Base-by-base conservation (phyloP, 1,139 yeast species). In the Hyphopichia khmerensis region DNA sequence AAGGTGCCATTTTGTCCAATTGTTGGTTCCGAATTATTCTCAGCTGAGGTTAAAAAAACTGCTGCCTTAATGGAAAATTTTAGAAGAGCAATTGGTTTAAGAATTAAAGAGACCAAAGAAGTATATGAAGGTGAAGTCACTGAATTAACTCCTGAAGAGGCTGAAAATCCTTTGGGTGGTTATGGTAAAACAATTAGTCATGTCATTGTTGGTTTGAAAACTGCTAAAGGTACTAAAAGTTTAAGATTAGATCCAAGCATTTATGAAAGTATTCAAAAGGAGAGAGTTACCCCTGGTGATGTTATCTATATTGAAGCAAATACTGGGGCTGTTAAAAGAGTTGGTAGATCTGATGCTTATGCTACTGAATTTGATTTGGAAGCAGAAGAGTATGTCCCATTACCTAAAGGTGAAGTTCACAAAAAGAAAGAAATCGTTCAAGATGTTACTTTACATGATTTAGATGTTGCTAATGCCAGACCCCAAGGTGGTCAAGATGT, bases 401-500 rank as follows among this genome's bases (percentile, higher is more conserved):
- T 93, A 54, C 99, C 99, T 47, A 93, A 93, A 69, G 99, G 99
- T 39, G 99, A 93, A 64, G 98, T 93, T 32, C 99, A 95, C 71
- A 95, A 95, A 68, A 93, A 91, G 79, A 93, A 93, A 67, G 99
- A 93, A 66, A 90, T 93, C 55, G 96, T 95, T 16, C 99, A 93
- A 67, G 99, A 93, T 60, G 96, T 93, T 38, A 89, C 99, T 1
- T 77, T 93, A 53, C 97, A 95, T 61, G 99, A 93, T 62, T 74
- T 93, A 59, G 99, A 93, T 67, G 85, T 89, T 39, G 99, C 99
- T 40, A 93, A 93, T 60, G 91, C 99, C 1, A 81, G 91, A 57
- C 99, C 99, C 13, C 98, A 93, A 68, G 99, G 99, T 51, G 99
- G 99, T 27, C 99, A 95, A 68, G 99, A 93, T 61, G 96, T 95